phyloP scores from a whole-genome alignment of 495 filamentous ascomycete genomes.

The Cetradonia linearis region DNA sequence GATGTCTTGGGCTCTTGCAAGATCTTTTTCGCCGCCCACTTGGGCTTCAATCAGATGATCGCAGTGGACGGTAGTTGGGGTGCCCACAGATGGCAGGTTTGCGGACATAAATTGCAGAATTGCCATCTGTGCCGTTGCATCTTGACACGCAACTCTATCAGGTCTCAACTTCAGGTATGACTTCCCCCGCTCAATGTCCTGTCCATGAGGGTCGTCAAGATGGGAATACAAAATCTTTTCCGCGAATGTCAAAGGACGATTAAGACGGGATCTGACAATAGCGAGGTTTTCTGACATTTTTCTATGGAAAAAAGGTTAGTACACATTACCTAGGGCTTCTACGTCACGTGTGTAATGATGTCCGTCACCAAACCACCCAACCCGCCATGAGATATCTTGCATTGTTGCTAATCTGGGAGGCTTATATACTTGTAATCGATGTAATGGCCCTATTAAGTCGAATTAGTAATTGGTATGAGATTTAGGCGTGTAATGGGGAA shows the following conservation, averaged over 20 bases:
- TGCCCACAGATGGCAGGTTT: slow-evolving; percentile 87
- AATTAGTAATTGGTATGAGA: not conserved
- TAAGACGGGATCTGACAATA: slow-evolving; percentile 77
- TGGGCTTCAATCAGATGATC: slow-evolving; percentile 99
- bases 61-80: slow-evolving; percentile 95
- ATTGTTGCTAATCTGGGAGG: not conserved
- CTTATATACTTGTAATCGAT: slow-evolving; percentile 63
- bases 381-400: not conserved
- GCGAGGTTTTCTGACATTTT: slow-evolving; percentile 98
- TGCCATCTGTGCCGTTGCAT: slow-evolving; percentile 99
- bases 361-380: not conserved
- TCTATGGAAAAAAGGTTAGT: slow-evolving; percentile 46
- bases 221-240: slow-evolving; percentile 99
- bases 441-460: slow-evolving; percentile 49
- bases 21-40: slow-evolving; percentile 87
- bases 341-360: not conserved
- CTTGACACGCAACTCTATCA: slow-evolving; percentile 97
- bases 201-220: slow-evolving; percentile 90
- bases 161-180: slow-evolving; percentile 95
- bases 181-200: slow-evolving; percentile 89
- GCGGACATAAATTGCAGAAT: slow-evolving; percentile 99
- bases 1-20: slow-evolving; percentile 79
- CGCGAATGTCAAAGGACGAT: slow-evolving; percentile 85
- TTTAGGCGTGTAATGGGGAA: not conserved
- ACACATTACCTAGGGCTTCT: not conserved